A percentile compares a stretch with the other conserved stretches of the same genome.
These are phyloP conservation scores for Ceriops tagal DNA, from an alignment of 345 rosid genomes.

Conservation along the genomic window DNA sequence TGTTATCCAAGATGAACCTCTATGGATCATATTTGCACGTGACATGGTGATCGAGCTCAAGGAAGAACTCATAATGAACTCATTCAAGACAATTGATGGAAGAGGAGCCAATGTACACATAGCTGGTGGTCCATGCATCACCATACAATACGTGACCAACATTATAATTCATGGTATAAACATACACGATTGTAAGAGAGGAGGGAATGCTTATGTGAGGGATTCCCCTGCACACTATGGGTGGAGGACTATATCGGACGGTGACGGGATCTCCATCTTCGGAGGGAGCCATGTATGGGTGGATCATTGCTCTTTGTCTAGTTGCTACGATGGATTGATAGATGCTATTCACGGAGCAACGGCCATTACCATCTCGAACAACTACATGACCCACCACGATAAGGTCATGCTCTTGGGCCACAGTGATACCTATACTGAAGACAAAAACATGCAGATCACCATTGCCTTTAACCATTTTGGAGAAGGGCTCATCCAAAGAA, in stretches of 20 bases:
- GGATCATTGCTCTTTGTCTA: constrained; percentile 30
- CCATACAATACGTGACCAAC: constrained; percentile 31
- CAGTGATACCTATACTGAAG: constrained; percentile 21
- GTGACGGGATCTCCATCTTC: constrained; percentile 29
- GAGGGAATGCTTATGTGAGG: constrained; percentile 33
- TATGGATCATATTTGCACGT: constrained; percentile 23
- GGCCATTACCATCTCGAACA: constrained; percentile 28
- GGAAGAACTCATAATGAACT: constrained; percentile 29
- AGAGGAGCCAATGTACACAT: constrained; percentile 30
- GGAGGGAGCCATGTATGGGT: constrained; percentile 36
- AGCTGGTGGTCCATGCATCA: constrained; percentile 30
- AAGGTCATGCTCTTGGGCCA: constrained; percentile 36
- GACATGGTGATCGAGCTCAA: constrained; percentile 27
- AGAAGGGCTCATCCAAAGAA: constrained; percentile 34
- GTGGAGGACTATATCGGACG: constrained; percentile 34
- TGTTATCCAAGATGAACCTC: constrained; percentile 25
- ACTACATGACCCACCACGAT: constrained; percentile 26
- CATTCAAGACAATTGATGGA: constrained; percentile 33
- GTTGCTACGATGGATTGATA: constrained; percentile 27
- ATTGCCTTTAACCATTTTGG: constrained; percentile 36
- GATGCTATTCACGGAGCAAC: constrained; percentile 33
- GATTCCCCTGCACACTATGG: constrained; percentile 28
- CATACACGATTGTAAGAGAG: constrained; percentile 28
- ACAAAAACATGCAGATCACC: constrained; percentile 30
- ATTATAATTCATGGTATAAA: constrained; percentile 29